Base-by-base conservation (phyloP, 176 grass and related monocot species). In the Calamus simplicifolius region DNA sequence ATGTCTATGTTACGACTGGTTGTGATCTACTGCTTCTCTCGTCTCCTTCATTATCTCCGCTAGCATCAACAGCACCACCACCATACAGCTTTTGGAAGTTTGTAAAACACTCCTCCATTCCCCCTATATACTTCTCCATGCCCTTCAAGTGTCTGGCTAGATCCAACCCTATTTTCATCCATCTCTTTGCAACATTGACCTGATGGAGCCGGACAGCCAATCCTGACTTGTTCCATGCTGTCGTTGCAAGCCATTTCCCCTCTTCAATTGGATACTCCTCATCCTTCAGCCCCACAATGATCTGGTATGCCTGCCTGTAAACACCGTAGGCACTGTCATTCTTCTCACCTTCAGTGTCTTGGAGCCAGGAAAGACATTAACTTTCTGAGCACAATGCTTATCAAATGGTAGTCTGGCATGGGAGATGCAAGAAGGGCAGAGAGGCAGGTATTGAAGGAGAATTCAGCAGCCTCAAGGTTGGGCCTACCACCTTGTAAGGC, bases 161-260 rank as follows among this genome's bases (percentile, higher is more conserved):
- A 73, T 97, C 79, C 75, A 97, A 69, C 17, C 81, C 83, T 70
- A 85, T 71, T 67, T 85, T 91, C 77, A 91, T 88, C 93, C 93
- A 97, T 74, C 82, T 97, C 74, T 69, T 85, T 66, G 83, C 87
- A 69, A 75, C 59, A 58, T 68, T 61, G 58, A 16, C 31, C 25
- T 97, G 87, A 18, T 59, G 61, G 52, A 97, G 78, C 50, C 78
- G 75, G n/a, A 50, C 64, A 30, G 78, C 66, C 19, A 97, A 49
- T 57, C 50, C 59, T 62, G 87, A 74, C 73, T 77, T 97, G 59
- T 97, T 97, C 93, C 93, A 97, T 53, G 87, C 87, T 48, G 75
- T 77, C 59, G 57, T 57, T 29, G 75, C 73, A 63, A 97, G 84
- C 93, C 93, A 97, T 71, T 82, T 72, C 18, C 84, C 93, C 77